These are phyloP conservation scores for cucumber (Cucumis sativus) DNA, from an alignment of 306 rosid species.

Conservation along the genomic window DNA sequence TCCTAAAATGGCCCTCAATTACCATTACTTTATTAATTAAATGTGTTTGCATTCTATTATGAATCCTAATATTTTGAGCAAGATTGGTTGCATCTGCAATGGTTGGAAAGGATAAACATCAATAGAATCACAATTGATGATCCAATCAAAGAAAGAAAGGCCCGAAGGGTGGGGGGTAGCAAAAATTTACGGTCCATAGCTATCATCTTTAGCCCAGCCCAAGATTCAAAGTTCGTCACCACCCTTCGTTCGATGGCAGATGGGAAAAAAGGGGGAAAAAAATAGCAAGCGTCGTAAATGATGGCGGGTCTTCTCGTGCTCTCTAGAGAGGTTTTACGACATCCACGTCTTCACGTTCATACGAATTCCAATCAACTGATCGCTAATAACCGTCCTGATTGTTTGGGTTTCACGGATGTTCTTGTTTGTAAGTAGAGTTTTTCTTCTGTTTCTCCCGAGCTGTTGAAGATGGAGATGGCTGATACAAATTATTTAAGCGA, in stretches of 20 bases:
- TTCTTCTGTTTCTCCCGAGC: background rate
- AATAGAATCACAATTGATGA: background rate
- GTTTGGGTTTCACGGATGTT: background rate
- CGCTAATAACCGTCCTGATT: background rate
- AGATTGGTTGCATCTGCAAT: too few species aligned
- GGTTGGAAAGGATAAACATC: too few species aligned
- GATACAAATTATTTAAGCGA: background rate
- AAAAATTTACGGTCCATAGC: background rate
- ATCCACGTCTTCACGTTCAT: background rate
- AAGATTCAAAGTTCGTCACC: background rate
- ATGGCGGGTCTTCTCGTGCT: background rate
- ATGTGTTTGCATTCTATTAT: too few species aligned
- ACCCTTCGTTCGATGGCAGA: background rate
- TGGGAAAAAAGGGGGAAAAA: background rate
- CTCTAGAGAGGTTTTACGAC: background rate
- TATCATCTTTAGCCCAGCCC: background rate
- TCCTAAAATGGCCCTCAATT: too few species aligned
- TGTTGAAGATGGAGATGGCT: conserved; percentile 27
- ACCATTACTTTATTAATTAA: too few species aligned
- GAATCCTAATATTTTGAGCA: too few species aligned
- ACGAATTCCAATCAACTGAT: background rate
- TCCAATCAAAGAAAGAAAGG: background rate
- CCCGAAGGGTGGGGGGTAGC: background rate
- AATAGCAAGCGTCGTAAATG: background rate
- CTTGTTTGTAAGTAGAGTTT: background rate